Evolutionary conservation across 148 eudicot genomes (phyloP).

Genomic region (Drosera capensis): DNA sequence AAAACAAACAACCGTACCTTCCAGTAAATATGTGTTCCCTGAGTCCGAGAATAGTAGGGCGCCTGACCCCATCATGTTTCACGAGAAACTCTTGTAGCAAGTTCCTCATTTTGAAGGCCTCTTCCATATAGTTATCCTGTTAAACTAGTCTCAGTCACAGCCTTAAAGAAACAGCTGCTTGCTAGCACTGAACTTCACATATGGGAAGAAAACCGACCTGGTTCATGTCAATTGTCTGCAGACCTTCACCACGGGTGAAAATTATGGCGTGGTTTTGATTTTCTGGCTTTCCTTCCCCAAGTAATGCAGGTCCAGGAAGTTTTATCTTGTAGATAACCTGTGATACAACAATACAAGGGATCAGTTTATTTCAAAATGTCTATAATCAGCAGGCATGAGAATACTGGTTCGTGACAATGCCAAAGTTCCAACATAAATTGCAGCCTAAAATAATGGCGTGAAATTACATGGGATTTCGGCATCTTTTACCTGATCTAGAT

Average conservation of each 20-base stretch:
- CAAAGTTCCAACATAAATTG: too few species aligned
- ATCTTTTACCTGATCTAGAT: constrained; percentile 47
- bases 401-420: too few species aligned
- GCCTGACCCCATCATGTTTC: constrained; percentile 34
- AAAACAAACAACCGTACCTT: constrained; percentile 20
- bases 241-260: constrained; percentile 62
- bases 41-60: constrained; percentile 56
- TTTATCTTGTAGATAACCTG: constrained; percentile 60
- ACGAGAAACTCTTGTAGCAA: constrained; percentile 47
- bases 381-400: background rate
- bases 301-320: constrained; percentile 50
- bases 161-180: background rate
- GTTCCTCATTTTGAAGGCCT: constrained; percentile 68
- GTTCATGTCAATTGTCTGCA: constrained; percentile 76
- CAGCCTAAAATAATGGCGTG: too few species aligned
- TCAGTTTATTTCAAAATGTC: background rate
- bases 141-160: background rate
- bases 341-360: background rate
- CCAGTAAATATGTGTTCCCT: constrained; percentile 71
- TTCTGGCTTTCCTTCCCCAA: constrained; percentile 69
- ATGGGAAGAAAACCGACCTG: constrained; percentile 24
- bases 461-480: background rate
- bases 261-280: constrained; percentile 67
- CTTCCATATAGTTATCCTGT: constrained; percentile 73
- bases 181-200: background rate